phyloP scores from a whole-genome alignment of 129 eudicot species.

The Pseudognaphalium luteoalbum region DNA sequence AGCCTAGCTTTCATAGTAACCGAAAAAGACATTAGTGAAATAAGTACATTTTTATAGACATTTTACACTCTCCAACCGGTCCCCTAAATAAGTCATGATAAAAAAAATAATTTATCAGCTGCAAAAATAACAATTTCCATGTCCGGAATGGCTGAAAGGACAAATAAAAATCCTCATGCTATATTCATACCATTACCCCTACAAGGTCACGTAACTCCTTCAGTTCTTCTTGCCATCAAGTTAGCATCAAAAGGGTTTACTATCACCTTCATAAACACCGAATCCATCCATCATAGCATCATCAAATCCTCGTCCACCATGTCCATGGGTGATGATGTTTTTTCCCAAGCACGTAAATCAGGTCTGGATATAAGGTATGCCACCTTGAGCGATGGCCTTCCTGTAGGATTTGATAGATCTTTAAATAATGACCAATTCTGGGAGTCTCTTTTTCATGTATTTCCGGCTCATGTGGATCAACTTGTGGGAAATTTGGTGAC shows the following conservation, averaged over 20 bases:
- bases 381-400: constrained; percentile 67
- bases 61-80: too few relatives aligned
- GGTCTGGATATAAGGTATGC: constrained; percentile 62
- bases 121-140: too few relatives aligned
- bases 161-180: constrained; percentile 51
- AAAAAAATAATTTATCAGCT: too few relatives aligned
- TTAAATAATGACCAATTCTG: constrained; percentile 53
- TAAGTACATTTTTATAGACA: too few relatives aligned
- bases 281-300: constrained; percentile 54
- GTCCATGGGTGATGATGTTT: constrained; percentile 38
- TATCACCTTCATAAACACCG: constrained; percentile 70
- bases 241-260: constrained; percentile 73
- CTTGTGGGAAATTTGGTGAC: constrained; percentile 42
- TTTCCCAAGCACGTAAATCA: constrained; percentile 43
- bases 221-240: constrained; percentile 58
- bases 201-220: constrained; percentile 77
- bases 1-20: too few relatives aligned
- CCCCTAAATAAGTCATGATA: too few relatives aligned
- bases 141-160: constrained; percentile 29
- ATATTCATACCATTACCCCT: constrained; percentile 59
- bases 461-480: constrained; percentile 61
- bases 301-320: constrained; percentile 26
- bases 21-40: too few relatives aligned
- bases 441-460: constrained; percentile 52
- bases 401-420: constrained; percentile 57